Evolutionary conservation across 2,329 filamentous ascomycete species (phyloP).

Genomic region (Fusarium aywerte): DNA sequence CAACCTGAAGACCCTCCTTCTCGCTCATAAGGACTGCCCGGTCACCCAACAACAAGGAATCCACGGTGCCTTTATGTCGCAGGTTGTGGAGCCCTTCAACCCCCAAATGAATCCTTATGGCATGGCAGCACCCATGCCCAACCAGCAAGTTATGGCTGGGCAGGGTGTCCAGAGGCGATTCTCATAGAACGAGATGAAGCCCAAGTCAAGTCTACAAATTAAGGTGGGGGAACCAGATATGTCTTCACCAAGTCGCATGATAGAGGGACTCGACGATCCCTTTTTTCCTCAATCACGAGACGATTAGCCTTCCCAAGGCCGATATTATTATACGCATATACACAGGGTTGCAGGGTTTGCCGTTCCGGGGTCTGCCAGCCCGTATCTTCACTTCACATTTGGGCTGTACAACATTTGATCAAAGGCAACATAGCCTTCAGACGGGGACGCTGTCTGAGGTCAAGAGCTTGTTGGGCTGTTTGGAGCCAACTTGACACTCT

Average conservation of each 20-base stretch:
- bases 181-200: constrained; percentile 57
- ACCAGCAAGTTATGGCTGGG: constrained; percentile 66
- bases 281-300: constrained; percentile 39
- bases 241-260: constrained; percentile 18
- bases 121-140: constrained; percentile 64
- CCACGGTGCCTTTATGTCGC: constrained; percentile 66
- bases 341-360: constrained; percentile 24
- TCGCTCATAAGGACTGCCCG: constrained; percentile 96
- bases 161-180: constrained; percentile 67
- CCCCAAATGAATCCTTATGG: constrained; percentile 69
- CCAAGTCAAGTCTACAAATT: constrained; percentile 7
- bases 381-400: constrained; percentile 38
- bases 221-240: constrained; percentile 14
- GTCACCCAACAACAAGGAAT: constrained; percentile 85
- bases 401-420: constrained; percentile 48
- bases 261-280: constrained; percentile 32
- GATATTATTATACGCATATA: constrained; percentile 43
- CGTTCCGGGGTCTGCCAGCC: constrained; percentile 28
- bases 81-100: constrained; percentile 65
- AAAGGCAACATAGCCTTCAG: constrained; percentile 36
- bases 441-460: constrained; percentile 37
- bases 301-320: constrained; percentile 12
- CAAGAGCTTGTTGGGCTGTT: constrained; percentile 25
- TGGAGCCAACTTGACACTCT: constrained; percentile 24
- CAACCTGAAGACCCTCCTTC: constrained; percentile 88